Base-by-base conservation (phyloP, 2,329 filamentous ascomycete species). In the Pyrenochaeta sp. region DNA sequence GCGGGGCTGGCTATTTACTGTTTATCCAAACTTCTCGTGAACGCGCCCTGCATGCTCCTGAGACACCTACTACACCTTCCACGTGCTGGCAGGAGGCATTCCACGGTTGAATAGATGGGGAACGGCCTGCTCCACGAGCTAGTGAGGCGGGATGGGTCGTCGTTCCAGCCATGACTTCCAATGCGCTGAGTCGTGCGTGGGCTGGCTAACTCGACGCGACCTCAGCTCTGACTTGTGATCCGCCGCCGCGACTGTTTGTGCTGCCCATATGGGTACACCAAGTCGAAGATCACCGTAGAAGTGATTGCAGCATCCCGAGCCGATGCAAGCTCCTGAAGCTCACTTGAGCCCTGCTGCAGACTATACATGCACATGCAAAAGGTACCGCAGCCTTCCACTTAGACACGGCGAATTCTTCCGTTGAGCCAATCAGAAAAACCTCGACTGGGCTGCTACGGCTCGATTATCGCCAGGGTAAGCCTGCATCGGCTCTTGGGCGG, bases 391-490 rank as follows among this genome's bases (percentile, higher is more conserved):
- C 55, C 54, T 28, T 54, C 63, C 68, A 72, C 56, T 71, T 45
- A 62, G 54, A 53, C 36, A 39, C 19, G 57, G 19, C 54, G 40
- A 56, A 60, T 67, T 69, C 50, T 61, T 25, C 61, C 61, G 50
- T 58, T 13, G 63, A 59, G 56, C 73, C 71, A 74, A 75, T 72
- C 56, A 71, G 30, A 64, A 68, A 68, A 62, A 54, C 30, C 49
- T 47, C 24, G 49, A 19, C 40, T 9, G 27, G 54, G 52, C 50
- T 57, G 56, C 53, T 56, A 56, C 55, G 52, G 52, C 36, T 58
- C 54, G 36, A 48, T 46, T 55, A 47, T 37, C 39, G 43, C 52
- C 57, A 53, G 60, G 58, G 56, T 54, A 51, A 47, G 54, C 55
- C 58, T 61, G 60, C 53, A 52, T 44, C 55, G 51, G 28, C 52